Percentiles rank a stretch among this genome's conserved stretches.
These are phyloP conservation scores for Chalciporus sphaerocephalus DNA, from an alignment of 768 basidiomycete species.

Conservation along the genomic window DNA sequence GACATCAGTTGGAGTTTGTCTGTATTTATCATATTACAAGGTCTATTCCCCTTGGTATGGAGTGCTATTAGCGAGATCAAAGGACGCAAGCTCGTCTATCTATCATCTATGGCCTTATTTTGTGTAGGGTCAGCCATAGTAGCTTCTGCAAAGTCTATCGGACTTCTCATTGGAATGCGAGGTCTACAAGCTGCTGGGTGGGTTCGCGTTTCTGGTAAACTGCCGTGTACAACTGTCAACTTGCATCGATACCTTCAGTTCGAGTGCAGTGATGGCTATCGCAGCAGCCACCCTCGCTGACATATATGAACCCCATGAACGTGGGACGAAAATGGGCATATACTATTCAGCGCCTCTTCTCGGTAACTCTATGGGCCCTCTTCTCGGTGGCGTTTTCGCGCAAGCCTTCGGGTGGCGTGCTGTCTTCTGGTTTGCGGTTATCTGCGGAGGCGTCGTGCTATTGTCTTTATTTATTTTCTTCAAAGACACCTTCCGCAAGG, in stretches of 20 bases:
- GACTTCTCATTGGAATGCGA: slow-evolving; percentile 62
- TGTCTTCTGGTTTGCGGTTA: slow-evolving; percentile 78
- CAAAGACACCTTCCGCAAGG: slow-evolving; percentile 77
- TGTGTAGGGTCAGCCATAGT: slow-evolving; percentile 55
- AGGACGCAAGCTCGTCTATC: slow-evolving; percentile 67
- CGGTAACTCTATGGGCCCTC: slow-evolving; percentile 62
- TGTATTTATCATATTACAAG: slow-evolving; percentile 68
- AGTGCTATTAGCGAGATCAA: slow-evolving; percentile 69
- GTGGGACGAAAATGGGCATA: slow-evolving; percentile 80
- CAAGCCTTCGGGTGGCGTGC: slow-evolving; percentile 73
- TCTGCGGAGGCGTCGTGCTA: slow-evolving; percentile 51
- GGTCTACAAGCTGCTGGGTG: slow-evolving; percentile 61
- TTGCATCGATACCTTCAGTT: slow-evolving; percentile 32
- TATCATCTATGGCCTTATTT: slow-evolving; percentile 50
- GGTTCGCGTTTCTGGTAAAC: slow-evolving; percentile 4
- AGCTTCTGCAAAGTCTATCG: slow-evolving; percentile 53
- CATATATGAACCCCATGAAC: slow-evolving; percentile 71
- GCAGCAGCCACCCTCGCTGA: slow-evolving; percentile 79
- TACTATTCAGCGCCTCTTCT: slow-evolving; percentile 80
- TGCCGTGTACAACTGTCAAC: not conserved
- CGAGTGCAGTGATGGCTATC: slow-evolving; percentile 64
- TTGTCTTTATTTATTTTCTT: slow-evolving; percentile 64
- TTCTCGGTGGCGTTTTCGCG: slow-evolving; percentile 66
- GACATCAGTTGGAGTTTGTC: slow-evolving; percentile 69
- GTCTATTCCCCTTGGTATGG: slow-evolving; percentile 64